Evolutionary conservation across 345 rosid genomes (phyloP), one percentile per base, ranked within the genome.

Genomic region (Fremontodendron californicum): DNA sequence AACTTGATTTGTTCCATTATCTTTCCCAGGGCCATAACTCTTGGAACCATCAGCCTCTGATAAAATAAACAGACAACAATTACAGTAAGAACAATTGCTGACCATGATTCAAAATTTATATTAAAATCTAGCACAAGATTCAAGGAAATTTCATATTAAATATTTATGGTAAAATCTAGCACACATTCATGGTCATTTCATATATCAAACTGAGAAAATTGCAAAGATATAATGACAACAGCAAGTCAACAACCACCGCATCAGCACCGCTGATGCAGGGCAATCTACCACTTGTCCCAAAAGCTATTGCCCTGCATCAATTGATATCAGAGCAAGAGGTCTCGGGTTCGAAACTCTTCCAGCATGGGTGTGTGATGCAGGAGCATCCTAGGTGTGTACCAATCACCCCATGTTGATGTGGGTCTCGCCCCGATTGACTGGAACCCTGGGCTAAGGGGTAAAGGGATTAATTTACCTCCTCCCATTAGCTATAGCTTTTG

Each of bases 21-120:
- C 88, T 83, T 79, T 87, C 73, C 84, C 89, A 76, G 85, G 33
- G 69, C 63, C 83, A 62, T 84, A 86, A 76, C 78, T 83, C 87
- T 82, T 91, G 75, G 90, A 82, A 75, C 85, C 88, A 67, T 87
- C 87, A 81, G 83, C 86, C 88, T 91, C 98, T 94, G 87, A 81
- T 71, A 70, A 83, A 79, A 80, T 71, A 81, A 61, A 80, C 74
- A 82, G 71, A 35, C 37, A 82, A 80, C 51, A 79, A 71, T 83
- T 37, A 75, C 46, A 39, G 51, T 16, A 48, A 49, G 23, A 65
- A 79, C 45, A 76, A 74, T 33, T 12, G 46, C 78, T 63, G 75
- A 62, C 39, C 73, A 78, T 73, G 67, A 72, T 57, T 74, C 3
- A 78, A 75, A 31, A 48, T 66, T 3, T 19, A 49, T 42, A 40